phyloP scores from a whole-genome alignment of 345 rosid genomes.

The Aquilaria sinensis region DNA sequence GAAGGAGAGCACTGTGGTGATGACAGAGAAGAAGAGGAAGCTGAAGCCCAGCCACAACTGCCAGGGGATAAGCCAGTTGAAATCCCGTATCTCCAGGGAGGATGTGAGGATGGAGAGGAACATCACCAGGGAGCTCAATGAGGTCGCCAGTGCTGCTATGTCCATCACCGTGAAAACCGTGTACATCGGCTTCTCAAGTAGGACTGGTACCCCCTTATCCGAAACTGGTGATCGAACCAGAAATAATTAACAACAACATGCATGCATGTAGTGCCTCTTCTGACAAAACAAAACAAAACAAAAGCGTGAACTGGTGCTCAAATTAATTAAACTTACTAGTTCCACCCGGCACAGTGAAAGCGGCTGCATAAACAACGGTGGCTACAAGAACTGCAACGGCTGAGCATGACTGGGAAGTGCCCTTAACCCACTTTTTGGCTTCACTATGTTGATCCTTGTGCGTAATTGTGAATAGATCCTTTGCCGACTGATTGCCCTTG shows the following conservation, averaged over 20 bases:
- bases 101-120: slow-evolving; percentile 22
- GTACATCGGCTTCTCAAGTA: slow-evolving; percentile 12
- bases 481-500: not conserved
- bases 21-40: not conserved
- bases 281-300: not conserved
- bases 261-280: not conserved
- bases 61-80: slow-evolving; percentile 9
- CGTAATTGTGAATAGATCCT: slow-evolving; percentile 3
- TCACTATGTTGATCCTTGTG: not conserved
- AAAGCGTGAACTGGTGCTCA: too few relatives aligned
- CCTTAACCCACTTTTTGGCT: slow-evolving; percentile 10
- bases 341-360: slow-evolving; percentile 19
- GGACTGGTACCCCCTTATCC: slow-evolving; percentile 8
- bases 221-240: not conserved
- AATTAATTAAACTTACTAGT: not conserved
- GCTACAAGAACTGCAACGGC: slow-evolving; percentile 20
- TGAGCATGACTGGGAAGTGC: slow-evolving; percentile 21
- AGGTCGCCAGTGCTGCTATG: slow-evolving; percentile 6
- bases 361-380: slow-evolving; percentile 15
- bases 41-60: not conserved
- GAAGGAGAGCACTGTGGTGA: not conserved
- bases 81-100: not conserved
- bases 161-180: slow-evolving; percentile 13
- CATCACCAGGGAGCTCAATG: slow-evolving; percentile 16
- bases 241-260: too few relatives aligned